A percentile compares a stretch with the other conserved stretches of the same genome.
phyloP scores from a whole-genome alignment of 495 filamentous ascomycete species.

The Glarea lozoyensis region DNA sequence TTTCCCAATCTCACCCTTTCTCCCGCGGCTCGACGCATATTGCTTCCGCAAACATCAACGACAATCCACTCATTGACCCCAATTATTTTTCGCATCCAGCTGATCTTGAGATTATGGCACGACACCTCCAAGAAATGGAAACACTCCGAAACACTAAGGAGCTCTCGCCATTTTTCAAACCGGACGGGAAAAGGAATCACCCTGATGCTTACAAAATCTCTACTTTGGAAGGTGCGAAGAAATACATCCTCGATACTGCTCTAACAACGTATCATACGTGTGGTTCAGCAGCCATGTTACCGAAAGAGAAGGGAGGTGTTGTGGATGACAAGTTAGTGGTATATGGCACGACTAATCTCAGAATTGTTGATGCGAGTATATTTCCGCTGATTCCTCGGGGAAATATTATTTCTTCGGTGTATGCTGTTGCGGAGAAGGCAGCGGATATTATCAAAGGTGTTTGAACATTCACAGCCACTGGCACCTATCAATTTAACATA shows the following conservation, averaged over 20 bases:
- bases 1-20: conserved; percentile 30
- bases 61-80: conserved; percentile 37
- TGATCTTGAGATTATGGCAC: conserved; percentile 40
- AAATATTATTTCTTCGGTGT: conserved; percentile 40
- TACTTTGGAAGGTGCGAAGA: conserved; percentile 10
- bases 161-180: not conserved
- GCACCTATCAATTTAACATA: no score
- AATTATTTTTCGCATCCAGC: conserved; percentile 42
- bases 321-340: conserved; percentile 43
- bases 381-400: conserved; percentile 37
- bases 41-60: conserved; percentile 24
- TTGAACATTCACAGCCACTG: no score
- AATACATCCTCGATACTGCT: conserved; percentile 4
- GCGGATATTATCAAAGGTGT: conserved; percentile 41
- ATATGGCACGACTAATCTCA: conserved; percentile 34
- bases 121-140: conserved; percentile 32
- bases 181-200: not conserved
- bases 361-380: conserved; percentile 46
- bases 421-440: conserved; percentile 44
- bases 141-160: not conserved
- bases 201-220: not conserved
- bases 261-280: conserved; percentile 4
- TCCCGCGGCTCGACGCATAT: conserved; percentile 49
- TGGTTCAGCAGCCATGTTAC: conserved; percentile 10
- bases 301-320: conserved; percentile 29